Evolutionary conservation across 768 basidiomycete genomes (phyloP), one percentile per base, ranked within the genome.

Genomic region (Agrocybe pediades): DNA sequence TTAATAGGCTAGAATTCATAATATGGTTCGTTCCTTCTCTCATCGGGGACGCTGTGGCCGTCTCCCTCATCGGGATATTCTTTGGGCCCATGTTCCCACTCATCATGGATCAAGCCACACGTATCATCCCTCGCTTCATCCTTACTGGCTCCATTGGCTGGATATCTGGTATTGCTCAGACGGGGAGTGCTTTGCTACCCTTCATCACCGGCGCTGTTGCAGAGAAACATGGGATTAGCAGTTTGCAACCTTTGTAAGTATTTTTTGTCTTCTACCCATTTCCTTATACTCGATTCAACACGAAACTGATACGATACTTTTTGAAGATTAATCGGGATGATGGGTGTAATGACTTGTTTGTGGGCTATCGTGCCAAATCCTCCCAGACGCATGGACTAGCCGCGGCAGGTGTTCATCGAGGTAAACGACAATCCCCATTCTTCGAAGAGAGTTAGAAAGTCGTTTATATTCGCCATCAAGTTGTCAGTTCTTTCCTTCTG

Each of bases 121-220:
- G 82, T 2, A 74, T 91, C 47, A 66, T 94, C 9, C 92, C 91
- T 6, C 75, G 75, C 6, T 84, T 83, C 74, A 72, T 94, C 11
- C 76, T 90, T 21, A 78, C 75, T 45, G 82, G 78, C 21, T 73
- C 83, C 5, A 83, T 86, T 29, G 85, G 85, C 2, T 86, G 83
- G 84, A 81, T 86, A 42, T 79, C 83, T 3, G 81, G 79, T 1
- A 74, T 81, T 29, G 87, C 88, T 0, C 83, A 85, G 58, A 80
- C 85, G 2, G 88, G 88, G 13, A 82, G 82, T 25, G 88, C 88
- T 0, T 55, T 86, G 7, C 60, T 90, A 2, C 88, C 90, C 0
- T 88, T 91, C 60, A 74, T 88, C 52, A 85, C 86, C 0, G 87
- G 88, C n/a, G 74, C 81, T 2, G 74, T 91, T 11, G 82, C 87